Evolutionary conservation across 306 rosid genomes (phyloP), one percentile per base, ranked within the genome.

Genomic region (Herpetospermum pedunculosum): DNA sequence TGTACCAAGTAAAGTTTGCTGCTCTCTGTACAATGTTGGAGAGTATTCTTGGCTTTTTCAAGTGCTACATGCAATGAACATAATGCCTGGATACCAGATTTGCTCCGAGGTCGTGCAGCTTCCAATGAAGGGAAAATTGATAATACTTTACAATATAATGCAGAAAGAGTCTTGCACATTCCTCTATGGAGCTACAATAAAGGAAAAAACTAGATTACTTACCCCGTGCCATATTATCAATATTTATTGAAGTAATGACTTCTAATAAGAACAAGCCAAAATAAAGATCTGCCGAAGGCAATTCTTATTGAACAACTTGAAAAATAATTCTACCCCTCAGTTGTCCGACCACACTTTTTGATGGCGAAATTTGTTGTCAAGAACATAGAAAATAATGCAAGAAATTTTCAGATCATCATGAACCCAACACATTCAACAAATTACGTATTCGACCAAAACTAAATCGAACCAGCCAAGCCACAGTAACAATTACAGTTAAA

Each of bases 1-100:
- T n/a, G n/a, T 88, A 95, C 99, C 96, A 95, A 75, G 80, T 95
- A 95, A 62, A 95, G 92, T 88, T 92, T 91, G 84, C 99, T 95
- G 25, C 96, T 88, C 62, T 89, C 93, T 37, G 97, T 79, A 80
- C 99, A 95, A 77, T 91, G 97, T 72, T 81, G 96, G 81, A 95
- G 99, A 83, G 90, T 85, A 81, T 83, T 89, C 83, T 92, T 95
- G 50, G 92, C 80, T 77, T 92, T 95, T 85, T 95, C 97, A 25
- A 95, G 87, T 9, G 96, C 97, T 34, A 95, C 90, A 58, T 95
- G 99, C 83, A 95, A 81, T 2, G 99, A 85, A 78, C 99, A 95
- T 78, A 95, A 85, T 70, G 97, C 97, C 83, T 90, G 97, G 72
- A 95, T 89, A 55, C 99, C 99, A 0, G 97, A 85, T 76, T 85